Base-by-base conservation (phyloP, 176 grass and related monocot genomes). In the Tillandsia leiboldiana region DNA sequence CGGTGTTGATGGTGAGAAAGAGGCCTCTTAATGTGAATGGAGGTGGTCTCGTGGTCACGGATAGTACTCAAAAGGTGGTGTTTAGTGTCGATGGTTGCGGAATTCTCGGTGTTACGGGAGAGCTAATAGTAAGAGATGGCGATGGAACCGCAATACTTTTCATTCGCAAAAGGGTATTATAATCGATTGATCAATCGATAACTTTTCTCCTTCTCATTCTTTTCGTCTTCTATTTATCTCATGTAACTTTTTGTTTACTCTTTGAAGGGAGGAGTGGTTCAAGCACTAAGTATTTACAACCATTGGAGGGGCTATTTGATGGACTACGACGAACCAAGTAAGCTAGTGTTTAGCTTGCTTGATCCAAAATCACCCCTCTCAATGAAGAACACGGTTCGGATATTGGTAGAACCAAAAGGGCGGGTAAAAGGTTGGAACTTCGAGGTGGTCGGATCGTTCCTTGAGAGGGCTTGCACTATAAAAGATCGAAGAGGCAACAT, bases 41-140 rank as follows among this genome's bases (percentile, higher is more conserved):
- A 7, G 93, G 93, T 5, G 93, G 93, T 3, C 74, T 97, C 50
- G 86, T 92, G 6, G 86, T 96, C 53, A 81, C 81, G 47, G 69
- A 90, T 70, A 62, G 49, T 11, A 62, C 73, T n/a, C 89, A 92
- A 72, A 83, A 67, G 48, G 77, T 64, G 10, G 61, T 85, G 3
- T 97, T 92, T 82, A 75, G 59, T 17, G 93, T 97, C 0, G 93
- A 97, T 49, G 93, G 93, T 47, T 97, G 89, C 27, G 86, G 93
- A 10, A 71, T 83, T 51, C 82, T 97, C 22, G 89, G 93, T 0
- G 68, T 68, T 48, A 85, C 66, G 15, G 89, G 93, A 11, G 80
- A 97, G 76, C 22, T 97, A 50, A 50, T 89, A 24, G 65, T 97
- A 51, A 80, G 84, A 75, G 86, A 90, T 65, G 86, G 71, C n/a